Conservation (phyloP, 306 rosid species). For the Dalbergia oliveri region DNA sequence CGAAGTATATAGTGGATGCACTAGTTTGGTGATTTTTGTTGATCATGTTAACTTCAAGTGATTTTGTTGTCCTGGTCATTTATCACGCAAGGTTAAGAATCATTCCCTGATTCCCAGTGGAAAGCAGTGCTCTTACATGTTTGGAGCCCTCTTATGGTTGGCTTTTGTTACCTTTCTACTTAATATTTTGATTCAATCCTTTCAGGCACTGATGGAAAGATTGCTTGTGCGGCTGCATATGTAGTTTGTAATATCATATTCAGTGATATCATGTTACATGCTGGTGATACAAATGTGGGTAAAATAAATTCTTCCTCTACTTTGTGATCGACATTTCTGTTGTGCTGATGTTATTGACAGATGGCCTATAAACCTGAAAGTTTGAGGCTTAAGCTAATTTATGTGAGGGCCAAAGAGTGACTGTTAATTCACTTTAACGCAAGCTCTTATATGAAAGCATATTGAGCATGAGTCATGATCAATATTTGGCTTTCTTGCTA, state of each 20-base stretch:
- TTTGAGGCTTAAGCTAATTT: background rate
- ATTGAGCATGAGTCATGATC: background rate
- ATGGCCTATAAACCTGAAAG: background rate
- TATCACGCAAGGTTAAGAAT: constrained; percentile 1
- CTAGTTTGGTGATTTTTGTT: constrained; percentile 24
- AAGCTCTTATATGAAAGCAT: background rate
- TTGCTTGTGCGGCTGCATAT: constrained; percentile 72
- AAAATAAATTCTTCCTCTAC: constrained; percentile 24
- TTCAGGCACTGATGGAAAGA: constrained; percentile 83
- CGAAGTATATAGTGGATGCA: background rate
- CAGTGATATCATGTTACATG: constrained; percentile 71
- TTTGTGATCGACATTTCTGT: constrained; percentile 19
- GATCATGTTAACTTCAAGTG: background rate
- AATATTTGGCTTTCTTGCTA: constrained; percentile 1
- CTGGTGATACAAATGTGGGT: constrained; percentile 69
- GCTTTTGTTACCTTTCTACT: constrained; percentile 12
- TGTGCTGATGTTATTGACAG: constrained; percentile 15
- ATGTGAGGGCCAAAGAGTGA: background rate
- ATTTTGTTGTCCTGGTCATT: background rate
- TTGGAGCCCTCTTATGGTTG: constrained; percentile 22
- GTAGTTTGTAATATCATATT: constrained; percentile 79
- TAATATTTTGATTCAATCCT: constrained; percentile 33
- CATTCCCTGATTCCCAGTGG: constrained; percentile 10
- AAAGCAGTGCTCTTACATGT: background rate
- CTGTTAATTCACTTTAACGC: background rate